phyloP scores from a whole-genome alignment of 176 grass and related monocot species.

The Eragrostis curvula region DNA sequence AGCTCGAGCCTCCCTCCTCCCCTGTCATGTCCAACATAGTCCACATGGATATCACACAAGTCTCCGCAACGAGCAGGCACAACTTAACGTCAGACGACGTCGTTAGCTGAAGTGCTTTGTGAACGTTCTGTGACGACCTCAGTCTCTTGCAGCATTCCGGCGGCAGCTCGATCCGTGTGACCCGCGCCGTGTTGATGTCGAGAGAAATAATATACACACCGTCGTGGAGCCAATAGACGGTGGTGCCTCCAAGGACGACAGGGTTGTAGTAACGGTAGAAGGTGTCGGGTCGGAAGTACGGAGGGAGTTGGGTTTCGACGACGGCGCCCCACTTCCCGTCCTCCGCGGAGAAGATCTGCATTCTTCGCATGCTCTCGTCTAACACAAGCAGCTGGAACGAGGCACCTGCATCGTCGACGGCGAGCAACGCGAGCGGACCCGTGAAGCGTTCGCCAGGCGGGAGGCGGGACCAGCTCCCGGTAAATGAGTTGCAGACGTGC shows the following conservation, averaged over 20 bases:
- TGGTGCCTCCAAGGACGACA: not conserved
- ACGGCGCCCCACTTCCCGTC: too few species aligned
- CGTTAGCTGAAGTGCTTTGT: not conserved
- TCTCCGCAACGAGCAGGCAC: not conserved
- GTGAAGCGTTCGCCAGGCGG: not conserved
- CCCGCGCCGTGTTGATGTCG: not conserved
- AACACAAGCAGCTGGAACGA: constrained; percentile 22
- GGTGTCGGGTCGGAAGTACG: too few species aligned
- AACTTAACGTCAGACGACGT: not conserved
- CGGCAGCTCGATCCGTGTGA: not conserved
- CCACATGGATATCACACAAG: not conserved
- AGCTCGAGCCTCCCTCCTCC: not conserved
- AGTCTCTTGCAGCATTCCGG: not conserved
- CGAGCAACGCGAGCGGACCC: not conserved
- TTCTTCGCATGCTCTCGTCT: not conserved
- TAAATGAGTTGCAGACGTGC: constrained; percentile 34
- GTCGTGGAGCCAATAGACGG: not conserved
- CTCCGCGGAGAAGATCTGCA: too few species aligned
- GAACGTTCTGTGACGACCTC: not conserved
- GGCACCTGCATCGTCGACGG: not conserved
- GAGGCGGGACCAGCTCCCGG: not conserved
- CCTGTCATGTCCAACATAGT: not conserved
- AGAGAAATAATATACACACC: not conserved
- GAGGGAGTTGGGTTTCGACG: too few species aligned
- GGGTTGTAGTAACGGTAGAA: too few species aligned